Percentiles rank a stretch among this genome's conserved stretches.
These are phyloP conservation scores for Trichoderma endophyticum DNA, from an alignment of 2,329 filamentous ascomycete genomes.

Conservation along the genomic window DNA sequence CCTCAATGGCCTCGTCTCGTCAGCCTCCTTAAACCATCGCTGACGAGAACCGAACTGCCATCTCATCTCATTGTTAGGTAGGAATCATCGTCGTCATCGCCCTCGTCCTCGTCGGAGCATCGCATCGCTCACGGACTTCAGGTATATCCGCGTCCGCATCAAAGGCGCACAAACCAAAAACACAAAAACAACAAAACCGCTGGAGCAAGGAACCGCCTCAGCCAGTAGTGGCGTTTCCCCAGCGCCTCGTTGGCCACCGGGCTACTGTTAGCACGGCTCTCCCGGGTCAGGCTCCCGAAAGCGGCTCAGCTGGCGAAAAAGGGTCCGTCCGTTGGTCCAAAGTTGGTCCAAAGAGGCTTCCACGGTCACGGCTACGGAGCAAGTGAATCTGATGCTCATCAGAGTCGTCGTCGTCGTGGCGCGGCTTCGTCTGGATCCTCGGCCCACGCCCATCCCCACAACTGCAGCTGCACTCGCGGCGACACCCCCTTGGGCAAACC, in stretches of 20 bases:
- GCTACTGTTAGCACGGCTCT: neutral
- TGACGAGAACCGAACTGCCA: neutral
- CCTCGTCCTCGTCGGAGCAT: neutral
- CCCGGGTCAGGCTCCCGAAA: slow-evolving; percentile 16
- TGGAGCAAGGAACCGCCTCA: neutral
- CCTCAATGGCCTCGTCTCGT: neutral
- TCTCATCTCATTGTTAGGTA: neutral
- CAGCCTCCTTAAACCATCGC: neutral
- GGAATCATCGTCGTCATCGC: neutral
- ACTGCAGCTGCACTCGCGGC: neutral
- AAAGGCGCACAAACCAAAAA: neutral
- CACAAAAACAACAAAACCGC: neutral
- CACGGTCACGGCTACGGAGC: neutral
- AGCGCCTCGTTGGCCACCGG: neutral
- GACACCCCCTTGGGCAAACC: slow-evolving; percentile 10
- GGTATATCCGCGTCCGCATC: neutral
- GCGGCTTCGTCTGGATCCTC: slow-evolving; percentile 1
- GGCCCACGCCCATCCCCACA: slow-evolving; percentile 17
- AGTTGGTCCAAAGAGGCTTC: neutral
- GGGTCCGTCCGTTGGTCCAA: neutral
- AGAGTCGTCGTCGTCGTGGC: slow-evolving; percentile 1
- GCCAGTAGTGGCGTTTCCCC: neutral
- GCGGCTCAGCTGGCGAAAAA: slow-evolving; percentile 15
- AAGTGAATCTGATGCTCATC: slow-evolving; percentile 7
- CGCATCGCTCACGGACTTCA: neutral